A percentile compares a stretch with the other conserved stretches of the same genome.
Evolutionary conservation across 176 grass and related monocot genomes (phyloP).

Genomic region (Triticum dicoccoides): DNA sequence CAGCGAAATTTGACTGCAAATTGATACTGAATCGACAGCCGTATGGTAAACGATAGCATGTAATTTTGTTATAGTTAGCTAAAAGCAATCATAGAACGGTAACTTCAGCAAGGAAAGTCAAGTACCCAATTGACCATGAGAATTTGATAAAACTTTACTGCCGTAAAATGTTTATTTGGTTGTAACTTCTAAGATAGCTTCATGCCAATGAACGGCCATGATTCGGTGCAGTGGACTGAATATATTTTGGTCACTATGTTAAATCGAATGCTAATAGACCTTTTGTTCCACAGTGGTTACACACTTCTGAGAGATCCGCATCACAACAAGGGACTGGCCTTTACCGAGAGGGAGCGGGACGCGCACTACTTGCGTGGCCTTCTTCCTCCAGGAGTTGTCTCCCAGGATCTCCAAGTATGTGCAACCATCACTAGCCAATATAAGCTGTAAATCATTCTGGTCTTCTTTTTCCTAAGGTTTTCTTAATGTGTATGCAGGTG

Average conservation of each 20-base stretch:
- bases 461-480: not conserved
- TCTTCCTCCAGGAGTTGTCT: constrained; percentile 77
- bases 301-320: constrained; percentile 88
- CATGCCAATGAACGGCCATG: not conserved
- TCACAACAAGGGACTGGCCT: constrained; percentile 92
- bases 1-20: constrained; percentile 13
- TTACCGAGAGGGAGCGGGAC: constrained; percentile 82
- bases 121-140: not conserved
- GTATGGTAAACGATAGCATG: not conserved
- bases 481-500: constrained; percentile 53
- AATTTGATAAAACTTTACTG: not conserved
- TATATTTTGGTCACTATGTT: not conserved
- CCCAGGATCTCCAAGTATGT: constrained; percentile 76
- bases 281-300: constrained; percentile 63
- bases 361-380: constrained; percentile 88
- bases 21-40: not conserved
- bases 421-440: not conserved
- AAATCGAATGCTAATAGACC: constrained; percentile 33
- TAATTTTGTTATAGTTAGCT: not conserved
- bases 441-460: constrained; percentile 1
- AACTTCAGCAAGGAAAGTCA: not conserved
- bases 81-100: not conserved
- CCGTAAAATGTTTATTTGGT: not conserved
- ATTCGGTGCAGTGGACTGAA: not conserved
- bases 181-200: not conserved